Conservation (phyloP, 2,329 filamentous ascomycete genomes). For the Aschersonia sp. region DNA sequence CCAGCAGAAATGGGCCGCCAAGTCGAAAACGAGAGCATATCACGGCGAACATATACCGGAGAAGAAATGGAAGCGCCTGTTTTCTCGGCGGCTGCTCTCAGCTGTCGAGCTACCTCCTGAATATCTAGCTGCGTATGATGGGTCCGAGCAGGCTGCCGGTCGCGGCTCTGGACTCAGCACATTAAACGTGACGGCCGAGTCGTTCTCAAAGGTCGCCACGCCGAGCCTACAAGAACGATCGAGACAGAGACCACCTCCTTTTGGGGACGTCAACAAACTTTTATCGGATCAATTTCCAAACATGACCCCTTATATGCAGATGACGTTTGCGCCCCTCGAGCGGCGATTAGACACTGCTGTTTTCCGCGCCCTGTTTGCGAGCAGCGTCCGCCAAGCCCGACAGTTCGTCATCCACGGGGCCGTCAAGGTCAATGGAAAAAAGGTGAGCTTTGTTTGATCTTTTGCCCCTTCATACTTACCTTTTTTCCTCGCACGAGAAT, state of each 20-base stretch:
- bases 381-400: conserved; percentile 79
- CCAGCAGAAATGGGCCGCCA: conserved; percentile 96
- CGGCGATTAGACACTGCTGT: conserved; percentile 86
- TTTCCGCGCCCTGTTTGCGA: conserved; percentile 86
- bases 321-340: conserved; percentile 87
- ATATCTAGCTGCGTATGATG: conserved; percentile 70
- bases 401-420: conserved; percentile 89
- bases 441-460: conserved; percentile 37
- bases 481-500: background rate
- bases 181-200: conserved; percentile 16
- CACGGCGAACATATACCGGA: conserved; percentile 93
- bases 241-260: conserved; percentile 6
- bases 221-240: conserved; percentile 7
- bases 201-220: conserved; percentile 16
- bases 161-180: conserved; percentile 56
- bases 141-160: conserved; percentile 68
- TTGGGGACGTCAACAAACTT: conserved; percentile 18
- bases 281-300: conserved; percentile 18
- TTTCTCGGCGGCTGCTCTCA: conserved; percentile 63
- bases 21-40: conserved; percentile 70
- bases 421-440: conserved; percentile 93
- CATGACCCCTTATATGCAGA: conserved; percentile 83
- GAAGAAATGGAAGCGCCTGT: conserved; percentile 88
- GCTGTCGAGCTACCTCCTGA: conserved; percentile 73
- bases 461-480: background rate